Evolutionary conservation across 495 filamentous ascomycete species (phyloP).

Genomic region (Amniculicola lignicola): DNA sequence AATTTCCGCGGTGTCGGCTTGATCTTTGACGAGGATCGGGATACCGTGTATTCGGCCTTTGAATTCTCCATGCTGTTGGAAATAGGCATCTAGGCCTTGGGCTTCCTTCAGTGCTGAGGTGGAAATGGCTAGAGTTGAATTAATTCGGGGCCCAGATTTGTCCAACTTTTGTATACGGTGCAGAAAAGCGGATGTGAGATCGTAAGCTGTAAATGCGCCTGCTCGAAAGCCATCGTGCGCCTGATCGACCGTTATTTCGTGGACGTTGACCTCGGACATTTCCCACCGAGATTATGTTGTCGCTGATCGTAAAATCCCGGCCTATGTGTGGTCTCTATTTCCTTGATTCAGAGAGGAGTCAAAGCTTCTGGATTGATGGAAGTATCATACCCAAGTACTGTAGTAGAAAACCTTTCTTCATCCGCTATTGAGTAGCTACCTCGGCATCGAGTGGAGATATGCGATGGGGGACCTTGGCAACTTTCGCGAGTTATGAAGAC

Average conservation of each 20-base stretch:
- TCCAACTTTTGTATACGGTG: not conserved
- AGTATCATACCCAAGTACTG: too few species aligned
- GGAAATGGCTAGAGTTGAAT: not conserved
- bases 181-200: not conserved
- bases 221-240: not conserved
- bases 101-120: not conserved
- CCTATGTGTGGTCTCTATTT: too few species aligned
- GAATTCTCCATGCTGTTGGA: not conserved
- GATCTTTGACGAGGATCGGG: constrained; percentile 66
- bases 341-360: too few species aligned
- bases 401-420: too few species aligned
- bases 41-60: constrained; percentile 58
- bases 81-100: not conserved
- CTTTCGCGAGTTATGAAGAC: too few species aligned
- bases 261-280: too few species aligned
- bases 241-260: not conserved
- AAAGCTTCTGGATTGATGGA: too few species aligned
- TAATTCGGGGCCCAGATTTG: not conserved
- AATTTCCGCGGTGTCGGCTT: constrained; percentile 68
- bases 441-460: too few species aligned
- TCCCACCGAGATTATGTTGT: too few species aligned
- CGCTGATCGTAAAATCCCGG: too few species aligned
- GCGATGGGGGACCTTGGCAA: too few species aligned
- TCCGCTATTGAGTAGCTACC: too few species aligned
- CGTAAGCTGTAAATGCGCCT: not conserved